These are phyloP conservation scores for Auricularia sp. DNA, from an alignment of 768 basidiomycete genomes.

Conservation along the genomic window DNA sequence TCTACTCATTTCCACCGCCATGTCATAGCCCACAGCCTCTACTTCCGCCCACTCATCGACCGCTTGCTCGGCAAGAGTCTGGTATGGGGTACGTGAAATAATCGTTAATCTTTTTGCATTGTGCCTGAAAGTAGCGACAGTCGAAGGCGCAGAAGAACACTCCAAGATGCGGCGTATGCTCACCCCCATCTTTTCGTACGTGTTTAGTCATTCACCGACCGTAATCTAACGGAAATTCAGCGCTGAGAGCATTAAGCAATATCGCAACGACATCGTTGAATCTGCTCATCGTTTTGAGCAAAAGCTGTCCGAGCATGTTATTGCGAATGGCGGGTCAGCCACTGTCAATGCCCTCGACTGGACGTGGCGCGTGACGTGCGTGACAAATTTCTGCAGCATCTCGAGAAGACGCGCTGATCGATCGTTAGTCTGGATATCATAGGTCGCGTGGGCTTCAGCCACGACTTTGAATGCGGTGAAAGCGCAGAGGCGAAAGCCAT, in stretches of 20 bases:
- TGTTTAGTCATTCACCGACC: neutral
- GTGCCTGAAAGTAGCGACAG: neutral
- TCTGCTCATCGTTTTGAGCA: slow-evolving; percentile 7
- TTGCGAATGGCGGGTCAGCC: neutral
- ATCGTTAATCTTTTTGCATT: neutral
- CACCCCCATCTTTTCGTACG: slow-evolving; percentile 13
- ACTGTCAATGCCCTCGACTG: slow-evolving; percentile 11
- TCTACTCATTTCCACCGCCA: neutral
- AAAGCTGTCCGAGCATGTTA: neutral
- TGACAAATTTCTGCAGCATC: neutral
- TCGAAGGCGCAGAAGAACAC: slow-evolving; percentile 28
- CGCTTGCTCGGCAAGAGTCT: slow-evolving; percentile 26
- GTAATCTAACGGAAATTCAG: neutral
- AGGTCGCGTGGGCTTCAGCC: slow-evolving; percentile 28
- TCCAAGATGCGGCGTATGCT: slow-evolving; percentile 15
- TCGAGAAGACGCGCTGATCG: neutral
- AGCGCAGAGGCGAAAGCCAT: slow-evolving; percentile 21
- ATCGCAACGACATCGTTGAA: slow-evolving; percentile 6
- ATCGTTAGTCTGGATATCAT: slow-evolving; percentile 16
- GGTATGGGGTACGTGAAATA: slow-evolving; percentile 19
- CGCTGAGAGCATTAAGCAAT: slow-evolving; percentile 5
- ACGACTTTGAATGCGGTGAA: slow-evolving; percentile 28
- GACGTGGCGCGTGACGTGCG: slow-evolving; percentile 8
- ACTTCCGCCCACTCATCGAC: slow-evolving; percentile 23
- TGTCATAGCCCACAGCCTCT: slow-evolving; percentile 13